phyloP scores from a whole-genome alignment of 1,139 yeast genomes.

The Candida sp. region DNA sequence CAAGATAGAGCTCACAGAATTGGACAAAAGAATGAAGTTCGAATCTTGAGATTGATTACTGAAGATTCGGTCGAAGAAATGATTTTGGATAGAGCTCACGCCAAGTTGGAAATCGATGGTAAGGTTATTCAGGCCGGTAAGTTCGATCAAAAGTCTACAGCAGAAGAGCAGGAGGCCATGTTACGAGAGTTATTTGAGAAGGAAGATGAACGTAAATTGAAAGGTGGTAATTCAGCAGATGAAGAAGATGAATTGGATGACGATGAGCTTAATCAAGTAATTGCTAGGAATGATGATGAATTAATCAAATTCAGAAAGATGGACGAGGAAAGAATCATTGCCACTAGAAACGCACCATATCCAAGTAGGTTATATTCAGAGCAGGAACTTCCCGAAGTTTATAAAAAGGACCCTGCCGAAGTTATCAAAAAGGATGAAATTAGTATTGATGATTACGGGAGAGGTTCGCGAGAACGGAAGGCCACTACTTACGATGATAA shows the following conservation, averaged over 20 bases:
- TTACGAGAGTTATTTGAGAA: constrained; percentile 67
- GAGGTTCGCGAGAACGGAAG: constrained; percentile 68
- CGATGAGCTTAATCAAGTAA: constrained; percentile 66
- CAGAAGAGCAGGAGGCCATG: constrained; percentile 81
- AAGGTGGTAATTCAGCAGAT: constrained; percentile 30
- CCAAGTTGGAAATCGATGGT: constrained; percentile 81
- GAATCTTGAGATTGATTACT: constrained; percentile 76
- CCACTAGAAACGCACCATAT: constrained; percentile 40
- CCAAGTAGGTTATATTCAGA: constrained; percentile 54
- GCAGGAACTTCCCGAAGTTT: constrained; percentile 65
- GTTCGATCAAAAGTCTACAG: constrained; percentile 76
- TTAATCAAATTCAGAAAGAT: constrained; percentile 48
- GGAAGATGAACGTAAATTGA: constrained; percentile 57
- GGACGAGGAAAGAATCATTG: constrained; percentile 51
- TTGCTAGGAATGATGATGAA: constrained; percentile 67
- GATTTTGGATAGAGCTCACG: constrained; percentile 78
- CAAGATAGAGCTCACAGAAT: constrained; percentile 91
- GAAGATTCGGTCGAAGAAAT: constrained; percentile 83
- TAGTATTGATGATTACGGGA: constrained; percentile 45
- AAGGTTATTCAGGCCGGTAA: constrained; percentile 89
- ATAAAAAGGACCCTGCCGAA: constrained; percentile 47
- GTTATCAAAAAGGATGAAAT: constrained; percentile 45
- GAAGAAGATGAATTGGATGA: constrained; percentile 58
- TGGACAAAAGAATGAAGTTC: constrained; percentile 84
- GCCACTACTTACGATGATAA: constrained; percentile 61